Evolutionary conservation across 306 rosid genomes (phyloP), one percentile per base, ranked within the genome.

Genomic region (Spatholobus suberectus): DNA sequence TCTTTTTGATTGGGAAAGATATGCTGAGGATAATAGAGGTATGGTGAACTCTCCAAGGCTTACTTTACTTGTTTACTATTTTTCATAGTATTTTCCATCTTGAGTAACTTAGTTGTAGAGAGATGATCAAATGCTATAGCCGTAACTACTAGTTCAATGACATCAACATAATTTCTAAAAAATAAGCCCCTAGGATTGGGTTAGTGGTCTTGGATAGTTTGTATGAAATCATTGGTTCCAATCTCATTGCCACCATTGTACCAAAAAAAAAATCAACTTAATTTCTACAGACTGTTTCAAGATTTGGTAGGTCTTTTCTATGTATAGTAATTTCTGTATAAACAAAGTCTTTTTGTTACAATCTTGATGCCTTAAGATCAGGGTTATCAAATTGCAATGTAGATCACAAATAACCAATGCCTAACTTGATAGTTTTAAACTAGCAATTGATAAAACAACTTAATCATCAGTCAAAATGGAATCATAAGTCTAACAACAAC

Each of bases 1-100:
- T 90, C 84, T 89, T 88, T 77, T 79, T 90, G 75, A 86, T 94
- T 55, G 97, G 98, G 84, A 92, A 84, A 72, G 96, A 96, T 77
- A 4, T 91, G 74, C 74, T 88, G 86, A 77, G 87, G 85, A 91
- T 91, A 9, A 23, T 88, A 57, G 82, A 86, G 98, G 99, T 96
- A 90, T 43, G 82, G 58, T 76, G 58, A 54, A 55, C 69, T 70
- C 17, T 81, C 81, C 76, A 41, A 61, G 73, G 46, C 73, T n/a
- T n/a, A n/a, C n/a, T 29, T 51, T 78, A 18, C 34, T 75, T 72
- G 35, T 67, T 73, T 40, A 10, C 59, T 17, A 63, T 14, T 73
- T 57, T 37, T 70, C 77, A 8, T 49, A 9, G 52, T 59, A 41
- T 54, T 82, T 77, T 74, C 51, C 69, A 20, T 46, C 62, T 81